Conservation (phyloP, 805 yeast species). For the Wickerhamomyces chambardii region DNA sequence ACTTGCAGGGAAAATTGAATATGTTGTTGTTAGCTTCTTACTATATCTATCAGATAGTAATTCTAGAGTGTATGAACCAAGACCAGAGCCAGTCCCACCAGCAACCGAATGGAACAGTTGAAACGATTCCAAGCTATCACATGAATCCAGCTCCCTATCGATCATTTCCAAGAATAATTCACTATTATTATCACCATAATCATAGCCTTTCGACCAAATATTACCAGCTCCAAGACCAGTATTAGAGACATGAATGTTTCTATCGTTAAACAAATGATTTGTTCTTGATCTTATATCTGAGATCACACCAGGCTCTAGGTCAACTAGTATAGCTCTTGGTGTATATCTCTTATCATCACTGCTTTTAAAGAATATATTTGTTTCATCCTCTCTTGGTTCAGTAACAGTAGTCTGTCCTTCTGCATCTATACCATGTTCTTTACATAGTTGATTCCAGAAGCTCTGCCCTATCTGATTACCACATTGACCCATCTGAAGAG, state of each 20-base stretch:
- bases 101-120: conserved; percentile 92
- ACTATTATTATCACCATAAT: conserved; percentile 55
- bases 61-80: conserved; percentile 79
- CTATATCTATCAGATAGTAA: conserved; percentile 70
- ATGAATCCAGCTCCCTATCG: conserved; percentile 83
- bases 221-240: conserved; percentile 93
- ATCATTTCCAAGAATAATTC: conserved; percentile 78
- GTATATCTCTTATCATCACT: conserved; percentile 72
- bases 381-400: conserved; percentile 50
- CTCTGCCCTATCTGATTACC: conserved; percentile 93
- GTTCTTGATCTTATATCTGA: conserved; percentile 45
- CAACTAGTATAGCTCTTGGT: conserved; percentile 81
- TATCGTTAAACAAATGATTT: conserved; percentile 68
- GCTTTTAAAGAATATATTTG: conserved; percentile 75
- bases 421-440: conserved; percentile 69
- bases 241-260: conserved; percentile 71
- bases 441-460: conserved; percentile 85
- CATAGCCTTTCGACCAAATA: conserved; percentile 90
- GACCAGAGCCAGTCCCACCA: conserved; percentile 98
- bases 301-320: conserved; percentile 86
- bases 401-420: conserved; percentile 21
- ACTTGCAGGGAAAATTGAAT: conserved; percentile 76
- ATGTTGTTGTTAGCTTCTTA: conserved; percentile 77
- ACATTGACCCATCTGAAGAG: conserved; percentile 81
- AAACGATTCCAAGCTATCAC: conserved; percentile 86